These are phyloP conservation scores for Dunaliella salina DNA, from an alignment of 163 green algal genomes.

Conservation along the genomic window DNA sequence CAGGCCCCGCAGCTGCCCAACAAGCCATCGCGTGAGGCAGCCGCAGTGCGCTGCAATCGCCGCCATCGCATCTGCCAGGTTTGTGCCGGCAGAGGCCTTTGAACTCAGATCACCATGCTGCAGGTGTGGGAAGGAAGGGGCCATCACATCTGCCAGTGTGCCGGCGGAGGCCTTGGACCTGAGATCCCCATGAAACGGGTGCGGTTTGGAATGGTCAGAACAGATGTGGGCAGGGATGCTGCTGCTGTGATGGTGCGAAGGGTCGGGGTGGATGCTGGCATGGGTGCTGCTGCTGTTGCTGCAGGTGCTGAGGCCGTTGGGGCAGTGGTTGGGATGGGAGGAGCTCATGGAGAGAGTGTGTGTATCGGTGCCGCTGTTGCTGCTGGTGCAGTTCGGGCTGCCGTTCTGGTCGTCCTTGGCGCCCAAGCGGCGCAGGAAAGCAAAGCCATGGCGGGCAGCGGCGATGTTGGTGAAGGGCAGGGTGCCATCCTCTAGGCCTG, in stretches of 20 bases:
- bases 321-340: background rate
- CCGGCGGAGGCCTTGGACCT: too few relatives aligned
- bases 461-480: constrained; percentile 67
- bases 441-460: constrained; percentile 65
- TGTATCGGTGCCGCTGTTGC: too few relatives aligned
- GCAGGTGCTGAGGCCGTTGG: background rate
- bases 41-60: constrained; percentile 32
- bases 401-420: background rate
- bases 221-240: background rate
- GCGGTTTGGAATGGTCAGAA: background rate
- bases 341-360: background rate
- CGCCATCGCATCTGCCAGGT: constrained; percentile 5
- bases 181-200: too few relatives aligned
- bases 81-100: too few relatives aligned
- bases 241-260: too few relatives aligned
- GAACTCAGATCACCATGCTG: too few relatives aligned
- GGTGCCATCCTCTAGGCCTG: constrained; percentile 81
- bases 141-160: background rate
- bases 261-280: background rate
- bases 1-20: constrained; percentile 44
- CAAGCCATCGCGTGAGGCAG: constrained; percentile 30
- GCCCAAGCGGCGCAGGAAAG: constrained; percentile 47
- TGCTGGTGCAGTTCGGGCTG: too few relatives aligned
- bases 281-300: background rate
- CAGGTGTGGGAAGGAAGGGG: background rate